Evolutionary conservation across 2,329 filamentous ascomycete species (phyloP).

Genomic region (Colletotrichum karsti): DNA sequence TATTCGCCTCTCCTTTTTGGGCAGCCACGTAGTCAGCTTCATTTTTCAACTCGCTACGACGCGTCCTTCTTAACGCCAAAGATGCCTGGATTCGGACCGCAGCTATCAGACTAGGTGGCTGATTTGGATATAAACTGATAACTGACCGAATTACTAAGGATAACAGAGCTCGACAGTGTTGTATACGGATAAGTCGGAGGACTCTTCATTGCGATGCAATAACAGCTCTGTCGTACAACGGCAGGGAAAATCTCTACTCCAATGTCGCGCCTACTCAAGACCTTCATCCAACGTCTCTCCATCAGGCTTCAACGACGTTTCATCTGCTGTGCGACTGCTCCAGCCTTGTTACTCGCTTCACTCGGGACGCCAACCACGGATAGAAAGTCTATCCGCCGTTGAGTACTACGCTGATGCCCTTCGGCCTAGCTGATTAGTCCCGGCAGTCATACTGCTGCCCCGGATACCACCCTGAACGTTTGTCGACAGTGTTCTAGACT

Average conservation of each 20-base stretch:
- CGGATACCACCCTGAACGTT: conserved; percentile 14
- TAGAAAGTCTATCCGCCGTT: conserved; percentile 18
- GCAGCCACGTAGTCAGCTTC: neutral
- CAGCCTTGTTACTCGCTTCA: neutral
- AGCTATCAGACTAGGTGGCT: neutral
- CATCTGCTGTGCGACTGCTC: neutral
- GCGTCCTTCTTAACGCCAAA: neutral
- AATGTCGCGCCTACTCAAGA: neutral
- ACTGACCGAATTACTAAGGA: neutral
- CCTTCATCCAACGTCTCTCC: neutral
- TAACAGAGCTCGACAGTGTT: neutral
- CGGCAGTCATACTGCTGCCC: neutral
- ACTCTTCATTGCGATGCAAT: neutral
- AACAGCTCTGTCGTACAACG: neutral
- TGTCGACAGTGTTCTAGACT: conserved; percentile 9
- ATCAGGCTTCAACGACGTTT: conserved; percentile 18
- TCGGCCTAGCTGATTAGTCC: neutral
- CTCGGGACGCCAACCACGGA: neutral
- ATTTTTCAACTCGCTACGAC: neutral
- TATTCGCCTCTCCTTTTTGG: neutral
- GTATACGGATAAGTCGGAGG: neutral
- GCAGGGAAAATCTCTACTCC: neutral
- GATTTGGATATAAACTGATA: neutral
- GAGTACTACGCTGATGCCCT: conserved; percentile 2
- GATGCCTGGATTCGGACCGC: neutral